Evolutionary conservation across 192 early-diverging fungal species (phyloP).

Genomic region (Glomus cerebriforme): DNA sequence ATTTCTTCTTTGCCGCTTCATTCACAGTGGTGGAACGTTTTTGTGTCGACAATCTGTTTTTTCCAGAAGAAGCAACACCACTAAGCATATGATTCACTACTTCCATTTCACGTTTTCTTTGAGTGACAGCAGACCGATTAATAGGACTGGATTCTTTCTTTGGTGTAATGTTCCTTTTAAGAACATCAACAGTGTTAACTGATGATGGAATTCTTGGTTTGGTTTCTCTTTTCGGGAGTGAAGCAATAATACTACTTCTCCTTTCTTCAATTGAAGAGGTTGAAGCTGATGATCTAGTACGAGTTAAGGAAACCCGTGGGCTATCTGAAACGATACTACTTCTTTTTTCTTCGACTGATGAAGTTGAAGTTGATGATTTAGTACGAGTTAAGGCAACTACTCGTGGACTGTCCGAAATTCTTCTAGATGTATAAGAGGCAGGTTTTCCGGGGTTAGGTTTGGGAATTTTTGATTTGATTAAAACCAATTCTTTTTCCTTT

Average conservation of each 20-base stretch:
- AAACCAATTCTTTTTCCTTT: conserved; percentile 30
- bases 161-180: conserved; percentile 15
- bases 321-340: background rate
- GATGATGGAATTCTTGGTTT: background rate
- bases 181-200: background rate
- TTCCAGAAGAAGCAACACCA: conserved; percentile 16
- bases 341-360: background rate
- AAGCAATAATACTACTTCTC: background rate
- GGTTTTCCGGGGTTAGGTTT: background rate
- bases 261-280: background rate
- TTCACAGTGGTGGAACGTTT: background rate
- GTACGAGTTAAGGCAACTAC: background rate
- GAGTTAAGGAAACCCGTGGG: background rate
- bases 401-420: background rate
- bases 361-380: conserved; percentile 6
- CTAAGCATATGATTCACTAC: conserved; percentile 20
- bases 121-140: conserved; percentile 30
- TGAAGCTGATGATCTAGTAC: background rate
- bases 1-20: conserved; percentile 1
- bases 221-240: background rate
- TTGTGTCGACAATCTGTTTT: background rate
- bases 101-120: conserved; percentile 21
- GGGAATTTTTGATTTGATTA: conserved; percentile 28
- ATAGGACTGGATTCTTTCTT: conserved; percentile 29
- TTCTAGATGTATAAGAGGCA: conserved; percentile 1